phyloP scores from a whole-genome alignment of 2,329 filamentous ascomycete genomes.

The Cordyceps fumosorosea region DNA sequence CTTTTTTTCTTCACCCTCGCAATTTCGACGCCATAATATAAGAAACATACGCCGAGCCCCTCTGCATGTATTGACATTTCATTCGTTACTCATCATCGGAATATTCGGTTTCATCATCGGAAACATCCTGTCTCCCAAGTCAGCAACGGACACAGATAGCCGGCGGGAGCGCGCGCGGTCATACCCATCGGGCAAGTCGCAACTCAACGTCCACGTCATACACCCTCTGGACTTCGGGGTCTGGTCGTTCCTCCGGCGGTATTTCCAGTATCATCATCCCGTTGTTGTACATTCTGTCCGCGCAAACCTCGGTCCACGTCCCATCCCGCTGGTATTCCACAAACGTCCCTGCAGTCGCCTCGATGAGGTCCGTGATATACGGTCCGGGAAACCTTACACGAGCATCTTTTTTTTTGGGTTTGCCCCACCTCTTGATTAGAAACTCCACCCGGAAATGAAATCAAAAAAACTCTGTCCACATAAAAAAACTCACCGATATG shows the following conservation, averaged over 20 bases:
- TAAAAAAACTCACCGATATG: background rate
- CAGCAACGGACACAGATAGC: background rate
- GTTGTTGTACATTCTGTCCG: background rate
- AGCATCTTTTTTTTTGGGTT: background rate
- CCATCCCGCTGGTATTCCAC: background rate
- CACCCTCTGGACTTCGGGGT: background rate
- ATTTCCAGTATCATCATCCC: background rate
- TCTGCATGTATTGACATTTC: background rate
- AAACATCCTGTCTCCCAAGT: background rate
- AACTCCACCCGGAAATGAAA: background rate
- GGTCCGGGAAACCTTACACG: background rate
- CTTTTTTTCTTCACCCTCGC: too few relatives aligned
- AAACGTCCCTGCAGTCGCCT: background rate
- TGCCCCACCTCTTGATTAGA: background rate
- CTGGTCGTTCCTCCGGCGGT: background rate
- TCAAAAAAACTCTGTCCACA: too few relatives aligned
- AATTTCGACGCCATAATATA: too few relatives aligned
- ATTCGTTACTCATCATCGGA: background rate
- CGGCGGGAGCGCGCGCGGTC: background rate
- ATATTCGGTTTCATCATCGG: background rate
- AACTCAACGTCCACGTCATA: conserved; percentile 1
- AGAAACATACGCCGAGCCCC: background rate
- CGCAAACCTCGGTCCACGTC: background rate
- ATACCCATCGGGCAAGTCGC: background rate
- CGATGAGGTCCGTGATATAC: background rate